A percentile compares a stretch with the other conserved stretches of the same genome.
Conservation (phyloP, 805 yeast species). For the Zygoascus ofunaensis region DNA sequence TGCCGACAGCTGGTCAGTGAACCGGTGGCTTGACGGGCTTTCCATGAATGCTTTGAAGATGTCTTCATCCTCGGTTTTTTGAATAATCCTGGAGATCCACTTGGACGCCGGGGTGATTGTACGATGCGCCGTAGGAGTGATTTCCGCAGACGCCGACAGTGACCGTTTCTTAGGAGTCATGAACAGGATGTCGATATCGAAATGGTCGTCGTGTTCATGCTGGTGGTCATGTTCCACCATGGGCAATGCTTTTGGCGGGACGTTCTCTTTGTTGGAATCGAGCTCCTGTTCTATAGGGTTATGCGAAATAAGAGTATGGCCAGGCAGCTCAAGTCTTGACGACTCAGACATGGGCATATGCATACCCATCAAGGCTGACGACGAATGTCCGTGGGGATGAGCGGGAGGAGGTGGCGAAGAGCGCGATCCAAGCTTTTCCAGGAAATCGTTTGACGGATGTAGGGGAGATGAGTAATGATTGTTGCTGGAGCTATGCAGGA, state of each 20-base stretch:
- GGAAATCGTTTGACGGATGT: background rate
- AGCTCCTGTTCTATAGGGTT: background rate
- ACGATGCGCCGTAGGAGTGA: background rate
- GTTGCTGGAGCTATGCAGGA: background rate
- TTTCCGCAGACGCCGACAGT: background rate
- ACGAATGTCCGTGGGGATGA: no score
- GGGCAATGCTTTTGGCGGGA: conserved; percentile 8
- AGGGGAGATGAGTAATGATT: background rate
- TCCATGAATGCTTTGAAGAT: conserved; percentile 15
- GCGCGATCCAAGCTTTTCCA: background rate
- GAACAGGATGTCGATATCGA: conserved; percentile 12
- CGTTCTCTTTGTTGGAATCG: conserved; percentile 13
- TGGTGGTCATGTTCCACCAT: background rate
- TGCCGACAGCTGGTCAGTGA: conserved; percentile 1
- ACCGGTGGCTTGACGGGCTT: conserved; percentile 9
- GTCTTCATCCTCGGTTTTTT: conserved; percentile 14
- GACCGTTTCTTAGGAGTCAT: conserved; percentile 11
- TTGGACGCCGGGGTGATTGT: conserved; percentile 11
- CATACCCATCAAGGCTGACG: background rate
- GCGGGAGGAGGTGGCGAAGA: background rate
- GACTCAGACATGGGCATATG: background rate
- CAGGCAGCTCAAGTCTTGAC: background rate
- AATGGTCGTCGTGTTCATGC: background rate
- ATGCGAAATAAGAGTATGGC: background rate
- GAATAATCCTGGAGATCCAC: conserved; percentile 14